These are phyloP conservation scores for Leccinum fibrillosum DNA, from an alignment of 768 basidiomycete genomes.

Conservation along the genomic window DNA sequence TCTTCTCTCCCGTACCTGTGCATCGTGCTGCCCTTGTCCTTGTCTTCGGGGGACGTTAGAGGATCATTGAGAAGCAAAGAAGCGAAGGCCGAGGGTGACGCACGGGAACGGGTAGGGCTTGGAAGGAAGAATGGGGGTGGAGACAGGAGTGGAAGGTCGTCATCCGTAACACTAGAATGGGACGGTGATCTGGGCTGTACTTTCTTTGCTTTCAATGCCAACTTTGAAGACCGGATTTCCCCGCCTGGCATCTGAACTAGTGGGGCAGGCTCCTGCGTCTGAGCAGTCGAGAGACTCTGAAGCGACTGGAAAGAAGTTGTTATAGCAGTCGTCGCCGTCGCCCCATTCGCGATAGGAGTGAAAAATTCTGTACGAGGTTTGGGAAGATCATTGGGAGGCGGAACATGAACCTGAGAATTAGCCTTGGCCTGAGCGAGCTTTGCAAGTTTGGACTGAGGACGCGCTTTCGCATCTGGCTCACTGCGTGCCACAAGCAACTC, in stretches of 20 bases:
- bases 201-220: conserved; percentile 71
- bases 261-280: conserved; percentile 18
- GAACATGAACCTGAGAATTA: conserved; percentile 15
- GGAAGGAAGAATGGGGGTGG: conserved; percentile 58
- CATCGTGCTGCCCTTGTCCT: conserved; percentile 30
- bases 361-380: conserved; percentile 63
- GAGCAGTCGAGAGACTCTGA: conserved; percentile 48
- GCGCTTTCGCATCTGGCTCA: conserved; percentile 25
- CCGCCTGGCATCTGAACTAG: conserved; percentile 31
- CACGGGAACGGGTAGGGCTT: conserved; percentile 54
- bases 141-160: conserved; percentile 34
- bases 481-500: conserved; percentile 8
- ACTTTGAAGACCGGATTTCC: conserved; percentile 59
- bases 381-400: conserved; percentile 38
- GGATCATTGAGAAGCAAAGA: conserved; percentile 62
- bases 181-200: conserved; percentile 44
- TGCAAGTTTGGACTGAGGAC: conserved; percentile 68
- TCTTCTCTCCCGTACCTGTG: conserved; percentile 33
- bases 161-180: conserved; percentile 36
- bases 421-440: conserved; percentile 64
- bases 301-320: conserved; percentile 78
- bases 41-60: conserved; percentile 38
- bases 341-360: conserved; percentile 77
- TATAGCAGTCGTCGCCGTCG: conserved; percentile 81
- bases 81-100: conserved; percentile 76